Conservation (phyloP, 2,329 filamentous ascomycete species). For the Epichloe sibirici region DNA sequence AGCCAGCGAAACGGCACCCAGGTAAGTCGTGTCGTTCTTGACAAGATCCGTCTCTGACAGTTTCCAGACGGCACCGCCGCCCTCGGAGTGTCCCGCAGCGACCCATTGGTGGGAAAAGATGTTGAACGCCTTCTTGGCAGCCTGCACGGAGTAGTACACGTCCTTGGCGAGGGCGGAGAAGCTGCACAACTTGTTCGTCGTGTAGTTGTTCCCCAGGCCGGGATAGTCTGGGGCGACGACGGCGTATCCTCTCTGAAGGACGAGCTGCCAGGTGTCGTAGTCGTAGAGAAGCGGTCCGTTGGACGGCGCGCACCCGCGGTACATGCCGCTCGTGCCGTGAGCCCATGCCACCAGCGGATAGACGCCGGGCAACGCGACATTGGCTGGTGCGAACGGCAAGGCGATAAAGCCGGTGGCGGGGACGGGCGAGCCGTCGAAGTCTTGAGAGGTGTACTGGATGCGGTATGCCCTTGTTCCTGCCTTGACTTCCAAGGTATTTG, state of each 20-base stretch:
- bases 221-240: slow-evolving; percentile 13
- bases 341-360: slow-evolving; percentile 6
- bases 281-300: slow-evolving; percentile 4
- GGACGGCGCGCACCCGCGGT: slow-evolving; percentile 7
- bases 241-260: slow-evolving; percentile 6
- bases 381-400: not conserved
- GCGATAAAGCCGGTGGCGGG: slow-evolving; percentile 10
- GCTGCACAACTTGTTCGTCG: slow-evolving; percentile 10
- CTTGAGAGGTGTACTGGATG: slow-evolving; percentile 11
- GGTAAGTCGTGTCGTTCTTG: slow-evolving; percentile 4
- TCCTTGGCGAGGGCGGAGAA: slow-evolving; percentile 7
- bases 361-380: not conserved
- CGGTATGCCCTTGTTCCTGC: slow-evolving; percentile 8
- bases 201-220: slow-evolving; percentile 12
- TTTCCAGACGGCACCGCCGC: slow-evolving; percentile 12
- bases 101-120: too few relatives aligned
- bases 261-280: slow-evolving; percentile 6
- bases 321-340: slow-evolving; percentile 9
- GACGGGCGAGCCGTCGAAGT: slow-evolving; percentile 7
- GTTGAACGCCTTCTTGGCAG: too few relatives aligned
- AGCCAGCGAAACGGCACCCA: slow-evolving; percentile 9
- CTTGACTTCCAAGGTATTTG: slow-evolving; percentile 2
- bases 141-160: slow-evolving; percentile 7
- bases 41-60: slow-evolving; percentile 9
- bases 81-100: not conserved